Evolutionary conservation across 257 asterid species (phyloP), one percentile per base, ranked within the genome.

Genomic region (Rehmannia glutinosa): DNA sequence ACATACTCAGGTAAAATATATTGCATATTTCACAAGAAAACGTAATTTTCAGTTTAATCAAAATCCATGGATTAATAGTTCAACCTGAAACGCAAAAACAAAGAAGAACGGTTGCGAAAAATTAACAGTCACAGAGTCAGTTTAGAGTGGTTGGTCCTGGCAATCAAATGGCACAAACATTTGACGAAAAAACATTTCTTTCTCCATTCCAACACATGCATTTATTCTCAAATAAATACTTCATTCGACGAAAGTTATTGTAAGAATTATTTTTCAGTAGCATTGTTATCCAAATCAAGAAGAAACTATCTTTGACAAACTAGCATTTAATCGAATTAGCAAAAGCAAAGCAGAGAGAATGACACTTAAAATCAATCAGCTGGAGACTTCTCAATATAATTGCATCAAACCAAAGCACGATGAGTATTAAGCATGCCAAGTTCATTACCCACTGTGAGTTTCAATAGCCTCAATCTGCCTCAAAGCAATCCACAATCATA

Each of bases 381-480:
- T 60, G 42, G 57, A 74, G 49, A 52, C 20, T 56, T 62, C n/a
- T n/a, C n/a, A n/a, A n/a, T n/a, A n/a, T n/a, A n/a, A n/a, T n/a
- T n/a, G n/a, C n/a, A n/a, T n/a, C n/a, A n/a, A n/a, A n/a, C n/a
- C n/a, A n/a, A n/a, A n/a, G n/a, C n/a, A n/a, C n/a, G n/a, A n/a
- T n/a, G n/a, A n/a, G n/a, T n/a, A n/a, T n/a, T n/a, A n/a, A n/a
- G n/a, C n/a, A n/a, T n/a, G n/a, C n/a, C n/a, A n/a, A n/a, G n/a
- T n/a, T n/a, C n/a, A n/a, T 81, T 87, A 92, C 98, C 98, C 98
- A 80, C 97, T 85, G 84, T 92, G 98, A 78, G 98, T 87, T 76
- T 92, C 97, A 77, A 92, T 92, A 49, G 98, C 98, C 86, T 89
- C 98, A 64, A 87, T 81, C 84, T 89, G 97, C 81, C 98, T 92